These are phyloP conservation scores for Hippophae rhamnoides DNA, from an alignment of 306 rosid species.

Conservation along the genomic window DNA sequence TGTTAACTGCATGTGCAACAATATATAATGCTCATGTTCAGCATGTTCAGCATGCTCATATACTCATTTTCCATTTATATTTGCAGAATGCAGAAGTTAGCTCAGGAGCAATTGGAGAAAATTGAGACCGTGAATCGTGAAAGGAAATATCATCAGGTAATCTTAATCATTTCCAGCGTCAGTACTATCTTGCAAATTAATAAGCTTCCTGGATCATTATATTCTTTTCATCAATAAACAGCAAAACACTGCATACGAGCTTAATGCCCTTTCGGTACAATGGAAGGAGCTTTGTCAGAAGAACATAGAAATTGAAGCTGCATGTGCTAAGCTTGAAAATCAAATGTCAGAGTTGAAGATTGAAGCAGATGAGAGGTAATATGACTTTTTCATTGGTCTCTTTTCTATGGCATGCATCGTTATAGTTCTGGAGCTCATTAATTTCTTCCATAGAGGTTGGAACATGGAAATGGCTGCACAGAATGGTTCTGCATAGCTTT, in stretches of 20 bases:
- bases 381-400: neutral
- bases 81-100: slow-evolving; percentile 81
- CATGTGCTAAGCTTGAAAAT: slow-evolving; percentile 53
- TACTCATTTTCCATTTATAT: slow-evolving; percentile 17
- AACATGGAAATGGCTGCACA: slow-evolving; percentile 42
- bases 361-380: slow-evolving; percentile 67
- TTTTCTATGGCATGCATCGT: slow-evolving; percentile 13
- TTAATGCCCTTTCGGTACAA: slow-evolving; percentile 74
- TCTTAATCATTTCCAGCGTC: slow-evolving; percentile 12
- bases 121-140: slow-evolving; percentile 89
- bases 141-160: slow-evolving; percentile 92
- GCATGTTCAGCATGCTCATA: neutral
- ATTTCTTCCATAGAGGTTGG: slow-evolving; percentile 47
- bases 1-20: neutral
- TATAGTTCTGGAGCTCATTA: slow-evolving; percentile 12
- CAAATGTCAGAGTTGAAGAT: slow-evolving; percentile 43
- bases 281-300: slow-evolving; percentile 87
- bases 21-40: no score
- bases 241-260: slow-evolving; percentile 92
- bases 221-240: slow-evolving; percentile 19
- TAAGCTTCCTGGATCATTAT: slow-evolving; percentile 5
- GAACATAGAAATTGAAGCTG: slow-evolving; percentile 68
- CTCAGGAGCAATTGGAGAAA: slow-evolving; percentile 59
- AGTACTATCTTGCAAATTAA: slow-evolving; percentile 9
- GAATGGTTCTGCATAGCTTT: slow-evolving; percentile 32